Evolutionary conservation across 1,139 yeast genomes (phyloP).

Genomic region (Pneumocystis carinii): DNA sequence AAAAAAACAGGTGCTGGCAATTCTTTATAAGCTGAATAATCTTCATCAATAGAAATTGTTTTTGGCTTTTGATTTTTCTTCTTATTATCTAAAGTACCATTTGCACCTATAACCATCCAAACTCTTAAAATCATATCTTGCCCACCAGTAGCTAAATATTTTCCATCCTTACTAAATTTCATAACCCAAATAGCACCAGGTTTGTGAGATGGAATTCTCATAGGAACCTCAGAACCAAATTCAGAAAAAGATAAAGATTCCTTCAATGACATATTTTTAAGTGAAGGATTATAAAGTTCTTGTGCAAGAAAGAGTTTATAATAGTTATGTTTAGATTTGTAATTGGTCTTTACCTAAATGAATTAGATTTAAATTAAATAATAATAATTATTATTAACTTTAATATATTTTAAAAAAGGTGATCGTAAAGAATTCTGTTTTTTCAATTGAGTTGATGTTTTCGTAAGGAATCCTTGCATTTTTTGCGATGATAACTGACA

Average conservation of each 20-base stretch:
- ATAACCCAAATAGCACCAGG: slow-evolving; percentile 50
- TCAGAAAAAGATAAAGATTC: neutral
- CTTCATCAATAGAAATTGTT: neutral
- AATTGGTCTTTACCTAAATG: neutral
- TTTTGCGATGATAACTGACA: neutral
- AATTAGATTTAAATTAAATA: neutral
- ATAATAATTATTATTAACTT: neutral
- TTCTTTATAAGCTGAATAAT: slow-evolving; percentile 10
- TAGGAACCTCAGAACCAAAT: slow-evolving; percentile 1
- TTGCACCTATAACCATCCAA: slow-evolving; percentile 69
- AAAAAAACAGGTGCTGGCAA: slow-evolving; percentile 68
- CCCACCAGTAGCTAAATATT: slow-evolving; percentile 71
- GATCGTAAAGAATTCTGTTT: neutral
- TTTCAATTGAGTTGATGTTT: neutral
- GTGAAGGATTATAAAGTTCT: neutral
- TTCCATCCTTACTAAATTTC: slow-evolving; percentile 66
- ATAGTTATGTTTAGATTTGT: neutral
- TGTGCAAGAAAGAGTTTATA: neutral
- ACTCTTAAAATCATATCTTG: slow-evolving; percentile 50
- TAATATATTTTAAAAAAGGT: neutral
- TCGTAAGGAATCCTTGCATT: neutral
- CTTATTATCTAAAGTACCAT: slow-evolving; percentile 31
- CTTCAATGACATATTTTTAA: neutral
- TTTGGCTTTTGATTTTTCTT: slow-evolving; percentile 9
- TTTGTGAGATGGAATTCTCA: slow-evolving; percentile 12